These are phyloP conservation scores for Coemansia brasiliensis DNA, from an alignment of 192 early-diverging fungal species.

Conservation along the genomic window DNA sequence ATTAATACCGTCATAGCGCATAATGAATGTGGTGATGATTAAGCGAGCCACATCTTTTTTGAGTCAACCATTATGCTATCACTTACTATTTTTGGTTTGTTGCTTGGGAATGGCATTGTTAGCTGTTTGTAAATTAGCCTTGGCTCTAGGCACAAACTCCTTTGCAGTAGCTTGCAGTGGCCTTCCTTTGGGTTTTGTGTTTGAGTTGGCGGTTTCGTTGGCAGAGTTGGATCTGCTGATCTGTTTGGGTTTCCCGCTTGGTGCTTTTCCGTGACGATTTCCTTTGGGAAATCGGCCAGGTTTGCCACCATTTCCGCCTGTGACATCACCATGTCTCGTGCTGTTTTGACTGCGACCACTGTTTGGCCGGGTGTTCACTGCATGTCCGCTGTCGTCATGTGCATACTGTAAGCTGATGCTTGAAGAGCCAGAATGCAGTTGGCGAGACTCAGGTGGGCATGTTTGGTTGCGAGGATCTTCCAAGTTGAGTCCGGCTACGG, in stretches of 20 bases:
- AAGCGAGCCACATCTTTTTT: too few relatives aligned
- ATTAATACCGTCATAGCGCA: slow-evolving; percentile 2
- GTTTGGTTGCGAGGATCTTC: background rate
- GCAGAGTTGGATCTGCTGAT: background rate
- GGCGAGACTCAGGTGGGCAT: slow-evolving; percentile 5
- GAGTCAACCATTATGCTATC: too few relatives aligned
- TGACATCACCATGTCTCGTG: background rate
- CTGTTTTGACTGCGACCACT: slow-evolving; percentile 13
- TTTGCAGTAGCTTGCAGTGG: too few relatives aligned
- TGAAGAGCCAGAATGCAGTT: background rate
- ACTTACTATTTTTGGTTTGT: too few relatives aligned
- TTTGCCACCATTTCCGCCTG: slow-evolving; percentile 3
- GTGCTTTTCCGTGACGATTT: background rate
- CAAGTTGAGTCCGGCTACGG: slow-evolving; percentile 11
- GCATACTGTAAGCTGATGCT: background rate
- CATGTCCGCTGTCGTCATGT: background rate
- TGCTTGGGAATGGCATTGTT: too few relatives aligned
- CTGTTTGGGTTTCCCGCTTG: background rate
- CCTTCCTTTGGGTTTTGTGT: too few relatives aligned
- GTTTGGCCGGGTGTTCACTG: background rate
- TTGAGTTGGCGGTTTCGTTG: background rate
- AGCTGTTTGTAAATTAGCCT: too few relatives aligned
- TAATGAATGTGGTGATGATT: background rate
- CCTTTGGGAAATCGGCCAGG: background rate
- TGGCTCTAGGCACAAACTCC: too few relatives aligned